Evolutionary conservation across 306 rosid genomes (phyloP).

Genomic region (Prosopis cineraria): DNA sequence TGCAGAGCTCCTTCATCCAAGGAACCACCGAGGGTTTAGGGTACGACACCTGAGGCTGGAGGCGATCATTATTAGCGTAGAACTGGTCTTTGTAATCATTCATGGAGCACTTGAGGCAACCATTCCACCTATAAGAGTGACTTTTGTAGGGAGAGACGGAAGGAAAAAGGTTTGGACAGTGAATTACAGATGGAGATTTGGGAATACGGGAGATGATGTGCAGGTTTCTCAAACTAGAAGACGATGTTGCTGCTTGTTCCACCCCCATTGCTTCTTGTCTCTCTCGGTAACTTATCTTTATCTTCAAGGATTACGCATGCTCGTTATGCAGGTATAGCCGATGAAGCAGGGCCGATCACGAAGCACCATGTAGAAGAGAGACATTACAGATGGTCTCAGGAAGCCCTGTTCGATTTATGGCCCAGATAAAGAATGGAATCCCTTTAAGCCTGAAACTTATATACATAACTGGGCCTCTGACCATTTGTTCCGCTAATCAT

Average conservation of each 20-base stretch:
- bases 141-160: not conserved
- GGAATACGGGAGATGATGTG: slow-evolving; percentile 32
- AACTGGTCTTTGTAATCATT: not conserved
- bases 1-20: slow-evolving; percentile 89
- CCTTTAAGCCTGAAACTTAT: not conserved
- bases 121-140: not conserved
- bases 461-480: not conserved
- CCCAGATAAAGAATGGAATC: not conserved
- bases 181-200: slow-evolving; percentile 21
- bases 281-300: not conserved
- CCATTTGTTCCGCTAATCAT: not conserved
- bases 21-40: slow-evolving; percentile 70
- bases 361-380: not conserved
- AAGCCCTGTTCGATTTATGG: not conserved
- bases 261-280: slow-evolving; percentile 42
- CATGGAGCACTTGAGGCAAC: slow-evolving; percentile 46
- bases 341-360: not conserved
- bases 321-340: not conserved
- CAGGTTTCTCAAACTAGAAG: slow-evolving; percentile 31
- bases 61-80: not conserved
- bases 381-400: not conserved
- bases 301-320: not conserved
- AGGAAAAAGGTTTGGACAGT: not conserved
- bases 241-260: slow-evolving; percentile 31
- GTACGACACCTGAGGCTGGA: slow-evolving; percentile 29